Conservation (phyloP, 2,329 filamentous ascomycete genomes). For the Whalleya microplaca region DNA sequence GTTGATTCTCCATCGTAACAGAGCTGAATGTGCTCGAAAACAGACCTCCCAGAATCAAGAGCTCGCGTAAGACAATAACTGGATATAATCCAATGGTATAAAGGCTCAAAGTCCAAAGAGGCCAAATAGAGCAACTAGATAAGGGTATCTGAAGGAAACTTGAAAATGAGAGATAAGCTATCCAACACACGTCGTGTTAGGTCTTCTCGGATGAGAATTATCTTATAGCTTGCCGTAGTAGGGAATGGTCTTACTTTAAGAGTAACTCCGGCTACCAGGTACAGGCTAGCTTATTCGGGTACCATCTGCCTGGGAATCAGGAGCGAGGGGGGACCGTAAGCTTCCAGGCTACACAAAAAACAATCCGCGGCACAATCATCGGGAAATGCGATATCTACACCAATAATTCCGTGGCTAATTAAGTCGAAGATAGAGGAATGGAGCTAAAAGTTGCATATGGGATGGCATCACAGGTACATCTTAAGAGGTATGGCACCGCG, state of each 20-base stretch:
- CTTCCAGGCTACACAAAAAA: conserved; percentile 14
- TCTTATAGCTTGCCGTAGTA: not conserved
- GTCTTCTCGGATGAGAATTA: not conserved
- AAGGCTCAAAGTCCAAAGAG: not conserved
- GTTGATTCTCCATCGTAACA: conserved; percentile 28
- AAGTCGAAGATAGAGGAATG: not conserved
- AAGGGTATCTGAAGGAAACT: conserved; percentile 5
- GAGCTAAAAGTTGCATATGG: not conserved
- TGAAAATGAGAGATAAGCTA: not conserved
- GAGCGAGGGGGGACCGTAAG: conserved; percentile 8
- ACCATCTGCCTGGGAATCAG: conserved; percentile 5
- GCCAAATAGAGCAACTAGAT: not conserved
- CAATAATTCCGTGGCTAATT: conserved; percentile 1
- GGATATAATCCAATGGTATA: not conserved
- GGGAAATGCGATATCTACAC: conserved; percentile 29
- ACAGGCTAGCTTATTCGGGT: conserved; percentile 8
- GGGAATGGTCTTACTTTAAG: not conserved
- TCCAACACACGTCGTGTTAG: not conserved
- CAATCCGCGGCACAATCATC: conserved; percentile 31
- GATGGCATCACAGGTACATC: not conserved
- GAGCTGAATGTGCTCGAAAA: conserved; percentile 1
- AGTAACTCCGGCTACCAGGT: conserved; percentile 3
- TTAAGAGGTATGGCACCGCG: not conserved
- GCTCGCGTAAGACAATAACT: not conserved
- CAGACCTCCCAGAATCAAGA: not conserved